Conservation (phyloP, 2,329 filamentous ascomycete genomes). For the Neofusicoccum ribis region DNA sequence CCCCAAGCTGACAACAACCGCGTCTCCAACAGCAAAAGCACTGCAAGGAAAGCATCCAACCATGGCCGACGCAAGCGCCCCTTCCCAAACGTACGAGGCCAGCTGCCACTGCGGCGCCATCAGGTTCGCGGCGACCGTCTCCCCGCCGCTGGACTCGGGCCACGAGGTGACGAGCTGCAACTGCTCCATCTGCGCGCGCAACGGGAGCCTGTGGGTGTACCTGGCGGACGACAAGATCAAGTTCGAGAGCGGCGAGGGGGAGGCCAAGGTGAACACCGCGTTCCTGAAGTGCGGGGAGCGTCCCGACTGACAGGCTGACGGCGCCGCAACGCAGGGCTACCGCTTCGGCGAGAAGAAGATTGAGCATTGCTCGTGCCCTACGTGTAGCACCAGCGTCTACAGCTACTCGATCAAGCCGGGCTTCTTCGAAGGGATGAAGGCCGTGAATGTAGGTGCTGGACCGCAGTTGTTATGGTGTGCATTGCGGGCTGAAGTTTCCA, state of each 20-base stretch:
- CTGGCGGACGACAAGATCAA: constrained; percentile 23
- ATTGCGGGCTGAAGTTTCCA: background rate
- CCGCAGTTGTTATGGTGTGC: too few species aligned
- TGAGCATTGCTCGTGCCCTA: constrained; percentile 33
- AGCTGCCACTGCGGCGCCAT: constrained; percentile 58
- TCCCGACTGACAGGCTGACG: background rate
- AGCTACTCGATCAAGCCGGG: constrained; percentile 23
- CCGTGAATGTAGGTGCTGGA: constrained; percentile 30
- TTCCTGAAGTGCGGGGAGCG: too few species aligned
- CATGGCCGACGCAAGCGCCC: too few species aligned
- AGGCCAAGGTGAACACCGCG: background rate
- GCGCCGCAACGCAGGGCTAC: constrained; percentile 26
- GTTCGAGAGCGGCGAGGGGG: constrained; percentile 23
- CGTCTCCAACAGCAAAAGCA: too few species aligned
- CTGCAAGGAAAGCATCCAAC: too few species aligned
- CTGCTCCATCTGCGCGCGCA: constrained; percentile 55
- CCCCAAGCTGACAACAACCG: too few species aligned
- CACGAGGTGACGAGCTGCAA: constrained; percentile 50
- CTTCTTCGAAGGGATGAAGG: constrained; percentile 25
- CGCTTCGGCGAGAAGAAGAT: constrained; percentile 28
- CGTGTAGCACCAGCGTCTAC: constrained; percentile 32
- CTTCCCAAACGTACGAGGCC: constrained; percentile 42
- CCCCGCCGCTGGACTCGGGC: constrained; percentile 48
- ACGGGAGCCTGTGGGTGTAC: constrained; percentile 53
- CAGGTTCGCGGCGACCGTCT: constrained; percentile 50